Evolutionary conservation across 192 early-diverging fungal genomes (phyloP), one percentile per base, ranked within the genome.

Genomic region (Rhizophagus clarus): DNA sequence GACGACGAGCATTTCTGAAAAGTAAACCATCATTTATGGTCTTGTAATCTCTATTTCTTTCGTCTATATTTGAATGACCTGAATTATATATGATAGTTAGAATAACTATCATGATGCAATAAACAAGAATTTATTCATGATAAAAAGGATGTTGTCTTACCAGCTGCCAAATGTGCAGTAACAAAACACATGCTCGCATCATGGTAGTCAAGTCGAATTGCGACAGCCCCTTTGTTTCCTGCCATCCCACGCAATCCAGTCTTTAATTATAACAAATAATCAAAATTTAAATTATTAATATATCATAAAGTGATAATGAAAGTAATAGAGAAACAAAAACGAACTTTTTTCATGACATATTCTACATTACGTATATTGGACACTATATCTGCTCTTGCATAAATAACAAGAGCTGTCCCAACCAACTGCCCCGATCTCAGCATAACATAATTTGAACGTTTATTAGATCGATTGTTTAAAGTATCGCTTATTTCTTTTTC

Each of bases 161-260:
- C 98, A 40, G 98, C 93, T 0, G 97, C 96, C 51, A 99, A 90
- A 88, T 99, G 98, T 1, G 97, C 93, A 0, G 95, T 95, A 1
- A 99, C 90, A 82, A 99, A 92, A 74, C 94, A 97, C 40, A 98
- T 83, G 32, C 89, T 91, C 0, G 97, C 96, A 80, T 99, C 97
- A 79, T 94, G 85, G 71, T 94, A 92, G 79, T 93, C 88, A 83
- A 98, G 88, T 28, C 95, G 91, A 73, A 98, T 91, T 1, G 95
- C 97, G 4, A 99, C 95, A 2, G 94, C 97, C 42, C 98, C 98
- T 88, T 99, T 99, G 87, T 98, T 99, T 60, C 96, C 98, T 2
- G 96, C 92, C 90, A 98, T 96, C 8, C 98, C 98, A 24, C 90
- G 90, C 62, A 99, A 84, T 4, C 97, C 98, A 6, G 97, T 99